Conservation (phyloP, 441 rosid species). For the Manihot esculenta region DNA sequence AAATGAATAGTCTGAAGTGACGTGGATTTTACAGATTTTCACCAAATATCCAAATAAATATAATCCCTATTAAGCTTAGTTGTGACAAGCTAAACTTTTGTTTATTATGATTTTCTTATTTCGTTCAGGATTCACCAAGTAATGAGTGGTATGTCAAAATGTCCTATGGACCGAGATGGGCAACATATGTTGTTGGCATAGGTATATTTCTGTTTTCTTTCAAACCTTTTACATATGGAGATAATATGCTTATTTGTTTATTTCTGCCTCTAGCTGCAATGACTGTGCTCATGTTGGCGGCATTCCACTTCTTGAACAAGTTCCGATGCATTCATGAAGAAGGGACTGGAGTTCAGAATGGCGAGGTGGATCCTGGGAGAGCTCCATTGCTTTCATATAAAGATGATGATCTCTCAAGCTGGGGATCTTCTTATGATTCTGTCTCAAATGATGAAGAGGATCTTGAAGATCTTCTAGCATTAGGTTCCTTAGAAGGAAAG, state of each 20-base stretch:
- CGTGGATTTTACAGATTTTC: background rate
- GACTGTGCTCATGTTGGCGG: slow-evolving; percentile 62
- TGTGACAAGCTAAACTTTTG: background rate
- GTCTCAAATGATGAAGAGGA: slow-evolving; percentile 66
- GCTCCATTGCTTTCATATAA: slow-evolving; percentile 77
- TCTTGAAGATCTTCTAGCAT: slow-evolving; percentile 50
- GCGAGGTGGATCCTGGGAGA: slow-evolving; percentile 42
- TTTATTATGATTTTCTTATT: slow-evolving; percentile 23
- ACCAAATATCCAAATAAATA: background rate
- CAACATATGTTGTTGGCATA: slow-evolving; percentile 77
- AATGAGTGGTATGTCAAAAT: slow-evolving; percentile 68
- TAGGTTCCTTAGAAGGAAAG: slow-evolving; percentile 42
- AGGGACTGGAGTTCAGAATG: slow-evolving; percentile 31
- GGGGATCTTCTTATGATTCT: slow-evolving; percentile 94
- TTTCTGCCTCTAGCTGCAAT: slow-evolving; percentile 52
- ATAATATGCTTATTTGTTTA: slow-evolving; percentile 13
- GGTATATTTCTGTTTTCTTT: slow-evolving; percentile 42
- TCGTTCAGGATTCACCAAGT: slow-evolving; percentile 49
- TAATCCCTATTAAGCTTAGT: background rate
- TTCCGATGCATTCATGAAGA: slow-evolving; percentile 42
- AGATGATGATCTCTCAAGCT: slow-evolving; percentile 92
- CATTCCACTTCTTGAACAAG: slow-evolving; percentile 63
- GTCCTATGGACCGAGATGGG: slow-evolving; percentile 92
- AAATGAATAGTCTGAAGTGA: background rate
- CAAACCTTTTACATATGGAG: slow-evolving; percentile 4